Evolutionary conservation across 2,329 filamentous ascomycete genomes (phyloP), one percentile per base, ranked within the genome.

Genomic region (Pseudomassariella vexata): DNA sequence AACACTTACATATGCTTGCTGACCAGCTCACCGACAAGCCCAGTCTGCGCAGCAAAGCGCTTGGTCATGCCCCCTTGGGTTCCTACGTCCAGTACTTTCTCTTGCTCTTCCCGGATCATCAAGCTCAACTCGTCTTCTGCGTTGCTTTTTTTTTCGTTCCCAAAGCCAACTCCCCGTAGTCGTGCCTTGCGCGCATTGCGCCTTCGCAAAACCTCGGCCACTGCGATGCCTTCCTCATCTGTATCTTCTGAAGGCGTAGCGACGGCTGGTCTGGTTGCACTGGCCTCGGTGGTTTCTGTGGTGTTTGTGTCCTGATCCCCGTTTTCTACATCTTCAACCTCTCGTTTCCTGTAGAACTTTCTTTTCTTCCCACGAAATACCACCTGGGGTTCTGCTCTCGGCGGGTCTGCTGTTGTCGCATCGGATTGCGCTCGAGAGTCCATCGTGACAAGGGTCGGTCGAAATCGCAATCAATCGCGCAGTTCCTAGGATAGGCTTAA

Each of bases 1-100:
- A 30, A 42, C 37, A 76, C 81, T 79, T 72, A 90, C 85, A 90
- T 86, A 63, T 89, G 83, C 60, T 69, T 81, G 55, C 88, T 82
- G 40, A 79, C 70, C 15, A 75, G 55, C 35, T 83, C 79, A 20
- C 73, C 70, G 1, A 80, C 66, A 39, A 79, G 60, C 1, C 84
- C 84, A 0, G 81, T 87, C 55, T 85, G 82, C 36, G 78, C 74
- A 32, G 79, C 77, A 52, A 90, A 90, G 24, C 81, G 76, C 37
- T 62, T 65, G 21, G 50, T 52, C 19, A 61, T 53, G 5, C 57
- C 50, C n/a, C 50, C 41, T 6, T 52, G 44, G 5, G 48, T 32
- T 3, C 50, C 34, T 14, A 44, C 35, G 14, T 55, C 50, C 5
- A 50, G 43, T 11, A 44, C 48, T 32, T 44, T 55, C 37, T 49